phyloP scores from a whole-genome alignment of 208 protist species.

The Sergeia podlipaevii region DNA sequence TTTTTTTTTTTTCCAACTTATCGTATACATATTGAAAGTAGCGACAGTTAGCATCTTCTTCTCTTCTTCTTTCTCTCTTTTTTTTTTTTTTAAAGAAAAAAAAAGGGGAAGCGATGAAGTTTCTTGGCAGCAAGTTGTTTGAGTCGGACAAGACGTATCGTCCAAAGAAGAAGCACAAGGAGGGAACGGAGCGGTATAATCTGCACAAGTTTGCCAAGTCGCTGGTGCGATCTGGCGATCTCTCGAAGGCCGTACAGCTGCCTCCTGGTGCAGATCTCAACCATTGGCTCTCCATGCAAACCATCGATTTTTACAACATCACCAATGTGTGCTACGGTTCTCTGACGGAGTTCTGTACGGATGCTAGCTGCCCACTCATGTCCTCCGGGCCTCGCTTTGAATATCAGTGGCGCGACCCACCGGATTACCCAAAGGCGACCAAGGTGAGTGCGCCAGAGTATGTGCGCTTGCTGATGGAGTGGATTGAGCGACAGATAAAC shows the following conservation, averaged over 20 bases:
- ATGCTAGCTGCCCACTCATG: constrained; percentile 95
- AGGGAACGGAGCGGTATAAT: constrained; percentile 94
- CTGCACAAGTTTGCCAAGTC: constrained; percentile 92
- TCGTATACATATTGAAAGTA: neutral
- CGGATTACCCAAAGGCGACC: constrained; percentile 94
- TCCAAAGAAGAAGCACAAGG: constrained; percentile 93
- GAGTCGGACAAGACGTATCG: constrained; percentile 95
- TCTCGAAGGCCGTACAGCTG: constrained; percentile 93
- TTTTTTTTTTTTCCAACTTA: neutral
- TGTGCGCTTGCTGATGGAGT: constrained; percentile 97
- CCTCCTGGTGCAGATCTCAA: constrained; percentile 95
- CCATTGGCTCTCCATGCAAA: constrained; percentile 98
- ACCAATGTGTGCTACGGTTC: constrained; percentile 98
- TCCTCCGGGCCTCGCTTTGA: constrained; percentile 94
- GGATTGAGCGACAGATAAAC: constrained; percentile 97
- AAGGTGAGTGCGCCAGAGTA: constrained; percentile 97
- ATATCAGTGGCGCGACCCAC: constrained; percentile 97
- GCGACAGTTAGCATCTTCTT: neutral
- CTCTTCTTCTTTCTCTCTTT: constrained; percentile 7
- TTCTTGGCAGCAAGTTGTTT: constrained; percentile 75
- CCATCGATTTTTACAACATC: constrained; percentile 99
- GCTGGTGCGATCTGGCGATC: constrained; percentile 90
- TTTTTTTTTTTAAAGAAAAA: constrained; percentile 13
- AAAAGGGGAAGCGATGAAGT: constrained; percentile 29
- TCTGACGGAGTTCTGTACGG: constrained; percentile 99